Percentiles rank a stretch among this genome's conserved stretches.
These are phyloP conservation scores for Rubroshorea leprosula DNA, from an alignment of 345 rosid genomes.

Conservation along the genomic window DNA sequence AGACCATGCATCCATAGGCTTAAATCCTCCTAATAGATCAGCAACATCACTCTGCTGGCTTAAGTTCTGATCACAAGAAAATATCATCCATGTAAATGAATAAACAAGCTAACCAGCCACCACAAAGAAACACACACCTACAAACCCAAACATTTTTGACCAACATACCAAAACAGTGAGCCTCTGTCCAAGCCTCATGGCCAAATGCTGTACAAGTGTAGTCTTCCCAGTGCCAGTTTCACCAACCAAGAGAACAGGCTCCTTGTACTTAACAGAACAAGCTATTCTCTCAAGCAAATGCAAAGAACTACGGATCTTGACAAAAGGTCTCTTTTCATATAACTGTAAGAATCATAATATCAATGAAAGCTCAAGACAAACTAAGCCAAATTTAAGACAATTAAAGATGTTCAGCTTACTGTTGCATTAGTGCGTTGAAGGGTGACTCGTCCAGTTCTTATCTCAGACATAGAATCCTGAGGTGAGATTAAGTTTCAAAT, in stretches of 20 bases:
- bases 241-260: slow-evolving; percentile 95
- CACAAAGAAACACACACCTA: slow-evolving; percentile 4
- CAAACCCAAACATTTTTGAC: neutral
- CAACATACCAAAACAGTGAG: slow-evolving; percentile 81
- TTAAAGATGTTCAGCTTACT: slow-evolving; percentile 35
- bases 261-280: slow-evolving; percentile 72
- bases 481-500: slow-evolving; percentile 19
- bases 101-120: neutral
- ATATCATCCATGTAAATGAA: no score
- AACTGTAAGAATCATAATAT: slow-evolving; percentile 36
- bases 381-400: slow-evolving; percentile 15
- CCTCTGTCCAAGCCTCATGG: slow-evolving; percentile 71
- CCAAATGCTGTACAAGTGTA: slow-evolving; percentile 86
- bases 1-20: slow-evolving; percentile 72
- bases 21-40: slow-evolving; percentile 93
- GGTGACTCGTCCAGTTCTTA: slow-evolving; percentile 71
- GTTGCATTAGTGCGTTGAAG: slow-evolving; percentile 42
- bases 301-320: slow-evolving; percentile 68
- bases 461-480: slow-evolving; percentile 46
- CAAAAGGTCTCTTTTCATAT: slow-evolving; percentile 46
- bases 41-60: slow-evolving; percentile 97
- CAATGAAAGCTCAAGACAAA: slow-evolving; percentile 15
- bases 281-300: slow-evolving; percentile 77
- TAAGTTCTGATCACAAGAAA: slow-evolving; percentile 50
- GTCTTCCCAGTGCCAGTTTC: slow-evolving; percentile 99